Base-by-base conservation (phyloP, 495 filamentous ascomycete species). In the Penicillium daleae region DNA sequence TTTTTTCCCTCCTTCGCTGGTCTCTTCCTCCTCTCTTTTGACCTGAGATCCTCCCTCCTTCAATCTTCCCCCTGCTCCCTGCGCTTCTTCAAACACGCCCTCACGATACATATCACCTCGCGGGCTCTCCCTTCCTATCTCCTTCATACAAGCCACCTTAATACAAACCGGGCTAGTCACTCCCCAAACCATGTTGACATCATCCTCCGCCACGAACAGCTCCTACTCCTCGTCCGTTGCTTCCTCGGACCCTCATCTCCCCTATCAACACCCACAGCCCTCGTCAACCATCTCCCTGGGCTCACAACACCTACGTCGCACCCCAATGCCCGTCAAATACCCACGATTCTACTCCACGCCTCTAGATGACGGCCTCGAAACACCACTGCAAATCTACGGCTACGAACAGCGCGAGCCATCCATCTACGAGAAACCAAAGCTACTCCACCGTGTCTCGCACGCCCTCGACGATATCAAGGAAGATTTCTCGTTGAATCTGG, bases 341-440 rank as follows among this genome's bases (percentile, higher is more conserved):
- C 76, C 65, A 39, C 76, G 78, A 31, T 81, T 74, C 62, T 81
- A 81, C 57, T 71, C 78, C 32, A 74, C 77, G 13, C 78, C 77
- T 1, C 27, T 79, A 46, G 71, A 71, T 21, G 61, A 79, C 9
- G 68, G 68, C 49, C 48, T 63, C 10, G 69, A 71, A 42, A 80
- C 74, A 15, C 78, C 78, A 2, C 57, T 79, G 0, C 64, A 76
- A 35, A 32, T 75, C 53, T 80, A 80, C 54, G 78, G 78, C 58
- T 62, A 76, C 26, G 77, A 80, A 44, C 67, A 76, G 57, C 74
- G 77, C 59, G 69, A 73, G 17, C 72, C 75, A 26, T 78, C 78
- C 13, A 71, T 79, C 62, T 59, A 61, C 50, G 66, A 76, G 52
- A 68, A 65, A 52, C 65, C 75, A 50, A 73, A 71, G 26, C 69